Evolutionary conservation across 2,329 filamentous ascomycete species (phyloP), one percentile per base, ranked within the genome.

Genomic region (Sclerotinia minor): DNA sequence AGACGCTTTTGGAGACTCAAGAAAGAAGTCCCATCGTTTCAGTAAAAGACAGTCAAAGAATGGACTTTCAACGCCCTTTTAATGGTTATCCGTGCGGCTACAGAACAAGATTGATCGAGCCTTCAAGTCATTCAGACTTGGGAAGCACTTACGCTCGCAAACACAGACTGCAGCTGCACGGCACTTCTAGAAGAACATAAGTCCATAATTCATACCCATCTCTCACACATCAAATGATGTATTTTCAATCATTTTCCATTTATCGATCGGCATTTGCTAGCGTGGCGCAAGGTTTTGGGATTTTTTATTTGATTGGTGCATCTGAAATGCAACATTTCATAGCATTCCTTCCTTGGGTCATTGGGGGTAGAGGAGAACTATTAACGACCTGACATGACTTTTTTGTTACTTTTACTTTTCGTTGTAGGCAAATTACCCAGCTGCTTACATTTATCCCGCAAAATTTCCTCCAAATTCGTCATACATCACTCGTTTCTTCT

Each of bases 21-120:
- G 76, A 50, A 79, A 81, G 17, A 88, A 86, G 77, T 81, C 84
- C 60, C 87, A 89, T 73, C 83, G 88, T 60, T 98, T 97, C 79
- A 97, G 93, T 80, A 95, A 95, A 80, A 85, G 94, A 73, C 92
- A 97, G 80, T 96, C 92, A 21, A 96, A 96, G 80, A 97, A 92
- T 78, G 94, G 94, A n/a, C 85, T 97, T 60, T 92, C 92, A 38
- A 91, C 94, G 60, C 91, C 92, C 21, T 68, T 68, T 26, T 68
- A 68, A 63, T 61, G 45, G 26, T 60, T 35, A 7, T 17, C 44
- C 24, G 29, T 44, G 49, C 32, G 49, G 35, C 11, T 21, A 41
- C 41, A n/a, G 35, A 64, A 64, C 2, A 41, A 29, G 24, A 54
- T 26, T 61, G 5, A 13, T n/a, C 58, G n/a, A 7, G 26, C 49